Conservation (phyloP, 1,284 basidiomycete species). For the Phellinidium pouzarii region DNA sequence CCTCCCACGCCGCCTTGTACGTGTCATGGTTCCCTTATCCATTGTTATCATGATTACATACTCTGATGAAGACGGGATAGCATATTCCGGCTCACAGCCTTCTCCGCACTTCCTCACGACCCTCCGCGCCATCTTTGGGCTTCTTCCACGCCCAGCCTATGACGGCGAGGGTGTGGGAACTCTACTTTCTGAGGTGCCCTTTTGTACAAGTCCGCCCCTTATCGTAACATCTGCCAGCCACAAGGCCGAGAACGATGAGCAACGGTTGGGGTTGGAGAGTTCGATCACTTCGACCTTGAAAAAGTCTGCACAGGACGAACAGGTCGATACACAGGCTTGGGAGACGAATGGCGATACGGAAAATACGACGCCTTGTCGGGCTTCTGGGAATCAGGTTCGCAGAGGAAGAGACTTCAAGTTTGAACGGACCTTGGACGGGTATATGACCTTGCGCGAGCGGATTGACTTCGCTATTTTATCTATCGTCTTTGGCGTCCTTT, state of each 20-base stretch:
- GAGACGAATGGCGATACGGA: too few relatives aligned
- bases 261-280: too few relatives aligned
- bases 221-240: too few relatives aligned
- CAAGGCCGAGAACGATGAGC: too few relatives aligned
- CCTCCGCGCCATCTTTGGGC: slow-evolving; percentile 52
- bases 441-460: slow-evolving; percentile 59
- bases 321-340: too few relatives aligned
- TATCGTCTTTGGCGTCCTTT: slow-evolving; percentile 55
- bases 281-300: too few relatives aligned
- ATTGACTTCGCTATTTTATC: slow-evolving; percentile 59
- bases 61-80: not conserved
- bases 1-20: slow-evolving; percentile 75
- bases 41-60: not conserved
- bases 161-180: not conserved
- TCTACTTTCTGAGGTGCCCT: too few relatives aligned
- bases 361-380: too few relatives aligned
- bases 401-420: too few relatives aligned
- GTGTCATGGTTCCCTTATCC: slow-evolving; percentile 22
- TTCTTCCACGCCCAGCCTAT: slow-evolving; percentile 5
- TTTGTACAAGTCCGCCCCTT: not conserved
- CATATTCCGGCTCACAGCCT: slow-evolving; percentile 37
- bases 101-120: slow-evolving; percentile 50
- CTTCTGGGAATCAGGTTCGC: too few relatives aligned
- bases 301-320: too few relatives aligned
- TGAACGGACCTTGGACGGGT: slow-evolving; percentile 32